Percentiles rank a stretch among this genome's conserved stretches.
Evolutionary conservation across 108 stramenopile species (phyloP).

Genomic region (Nitzschia putrida): DNA sequence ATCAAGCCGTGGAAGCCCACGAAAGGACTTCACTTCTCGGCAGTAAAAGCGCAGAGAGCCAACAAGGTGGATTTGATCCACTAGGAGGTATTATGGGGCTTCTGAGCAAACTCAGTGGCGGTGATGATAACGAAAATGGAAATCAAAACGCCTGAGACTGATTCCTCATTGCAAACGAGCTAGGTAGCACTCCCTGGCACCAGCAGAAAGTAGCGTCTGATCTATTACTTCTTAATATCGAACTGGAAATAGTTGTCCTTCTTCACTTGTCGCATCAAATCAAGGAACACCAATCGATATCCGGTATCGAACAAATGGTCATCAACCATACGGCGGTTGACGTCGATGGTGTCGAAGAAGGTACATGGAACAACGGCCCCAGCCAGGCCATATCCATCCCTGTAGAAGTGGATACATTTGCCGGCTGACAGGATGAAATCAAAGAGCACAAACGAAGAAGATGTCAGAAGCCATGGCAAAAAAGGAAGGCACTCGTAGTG

Average conservation of each 20-base stretch:
- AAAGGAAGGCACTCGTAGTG: not conserved
- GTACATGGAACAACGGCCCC: constrained; percentile 73
- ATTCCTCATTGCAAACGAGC: no score
- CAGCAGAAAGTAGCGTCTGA: not conserved
- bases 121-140: not conserved
- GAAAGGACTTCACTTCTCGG: constrained; percentile 4
- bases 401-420: constrained; percentile 76
- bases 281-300: constrained; percentile 65
- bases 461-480: not conserved
- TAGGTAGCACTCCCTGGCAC: no score
- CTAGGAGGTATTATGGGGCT: not conserved
- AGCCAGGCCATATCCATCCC: constrained; percentile 70
- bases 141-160: not conserved
- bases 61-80: not conserved
- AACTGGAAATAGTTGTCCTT: constrained; percentile 65
- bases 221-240: constrained; percentile 24
- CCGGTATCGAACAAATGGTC: constrained; percentile 77
- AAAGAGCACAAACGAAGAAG: not conserved
- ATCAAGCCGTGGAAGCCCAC: constrained; percentile 6
- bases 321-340: constrained; percentile 76
- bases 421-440: constrained; percentile 58
- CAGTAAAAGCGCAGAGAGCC: not conserved
- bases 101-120: not conserved
- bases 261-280: constrained; percentile 63
- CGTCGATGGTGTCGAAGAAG: constrained; percentile 70